phyloP scores from a whole-genome alignment of 441 rosid genomes.

The Bruguiera hainesii region DNA sequence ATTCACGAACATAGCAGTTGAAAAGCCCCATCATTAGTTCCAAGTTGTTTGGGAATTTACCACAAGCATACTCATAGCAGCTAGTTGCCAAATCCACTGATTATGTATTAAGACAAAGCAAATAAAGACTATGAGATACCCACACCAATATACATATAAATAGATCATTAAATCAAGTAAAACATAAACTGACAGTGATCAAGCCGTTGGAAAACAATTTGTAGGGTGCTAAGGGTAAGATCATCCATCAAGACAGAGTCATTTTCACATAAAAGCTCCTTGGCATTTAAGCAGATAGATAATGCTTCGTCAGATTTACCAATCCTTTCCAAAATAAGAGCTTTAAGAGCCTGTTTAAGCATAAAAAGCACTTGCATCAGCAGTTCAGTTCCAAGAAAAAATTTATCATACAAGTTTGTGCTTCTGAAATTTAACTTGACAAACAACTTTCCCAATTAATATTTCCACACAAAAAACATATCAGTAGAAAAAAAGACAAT shows the following conservation, averaged over 20 bases:
- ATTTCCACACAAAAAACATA: too few species aligned
- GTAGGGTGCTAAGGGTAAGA: constrained; percentile 95
- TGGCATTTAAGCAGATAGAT: constrained; percentile 64
- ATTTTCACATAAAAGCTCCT: constrained; percentile 66
- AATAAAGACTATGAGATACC: background rate
- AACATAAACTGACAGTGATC: constrained; percentile 63
- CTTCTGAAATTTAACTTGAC: background rate
- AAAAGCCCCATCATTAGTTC: constrained; percentile 98
- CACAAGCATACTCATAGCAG: constrained; percentile 89
- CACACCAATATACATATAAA: background rate
- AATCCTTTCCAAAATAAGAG: constrained; percentile 83
- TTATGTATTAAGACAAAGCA: constrained; percentile 12
- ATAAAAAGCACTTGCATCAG: background rate
- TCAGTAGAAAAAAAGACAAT: too few species aligned
- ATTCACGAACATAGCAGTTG: constrained; percentile 94
- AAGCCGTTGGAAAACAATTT: constrained; percentile 89
- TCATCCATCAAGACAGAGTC: constrained; percentile 88
- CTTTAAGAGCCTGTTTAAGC: constrained; percentile 69
- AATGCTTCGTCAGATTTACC: constrained; percentile 83
- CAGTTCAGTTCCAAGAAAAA: background rate
- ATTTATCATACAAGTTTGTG: background rate
- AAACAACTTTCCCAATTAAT: background rate
- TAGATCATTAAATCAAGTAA: background rate
- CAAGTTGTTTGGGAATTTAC: constrained; percentile 71
- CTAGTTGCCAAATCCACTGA: constrained; percentile 94